Percentiles rank a stretch among this genome's conserved stretches.
Conservation (phyloP, 768 basidiomycete genomes). For the Mrakia hoshinonis region DNA sequence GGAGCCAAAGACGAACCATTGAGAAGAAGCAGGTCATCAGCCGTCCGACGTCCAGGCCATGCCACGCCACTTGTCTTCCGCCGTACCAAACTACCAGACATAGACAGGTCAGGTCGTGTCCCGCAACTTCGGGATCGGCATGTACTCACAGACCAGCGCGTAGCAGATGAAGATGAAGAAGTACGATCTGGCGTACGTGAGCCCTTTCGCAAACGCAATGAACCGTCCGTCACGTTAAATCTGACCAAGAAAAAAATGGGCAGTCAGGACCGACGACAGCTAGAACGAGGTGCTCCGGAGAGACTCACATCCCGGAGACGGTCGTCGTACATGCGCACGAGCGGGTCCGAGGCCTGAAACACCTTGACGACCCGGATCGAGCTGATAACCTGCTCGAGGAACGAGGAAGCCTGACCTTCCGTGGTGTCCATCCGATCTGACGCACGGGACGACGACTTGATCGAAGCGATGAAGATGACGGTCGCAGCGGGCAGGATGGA, state of each 20-base stretch:
- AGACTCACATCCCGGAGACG: slow-evolving; percentile 1
- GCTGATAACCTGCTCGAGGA: slow-evolving; percentile 35
- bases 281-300: slow-evolving; percentile 3
- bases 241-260: slow-evolving; percentile 28
- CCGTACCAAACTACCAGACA: slow-evolving; percentile 39
- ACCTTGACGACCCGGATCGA: slow-evolving; percentile 36
- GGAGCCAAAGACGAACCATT: too few species aligned
- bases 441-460: neutral
- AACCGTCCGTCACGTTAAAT: slow-evolving; percentile 28
- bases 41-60: slow-evolving; percentile 33
- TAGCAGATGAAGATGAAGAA: slow-evolving; percentile 17
- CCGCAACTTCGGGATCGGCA: too few species aligned
- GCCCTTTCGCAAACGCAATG: slow-evolving; percentile 25
- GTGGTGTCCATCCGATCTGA: slow-evolving; percentile 7
- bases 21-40: slow-evolving; percentile 31
- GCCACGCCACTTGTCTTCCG: slow-evolving; percentile 30
- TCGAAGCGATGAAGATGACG: neutral
- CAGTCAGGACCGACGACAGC: slow-evolving; percentile 7
- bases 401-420: slow-evolving; percentile 17
- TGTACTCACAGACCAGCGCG: slow-evolving; percentile 18
- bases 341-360: slow-evolving; percentile 28
- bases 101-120: too few species aligned
- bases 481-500: slow-evolving; percentile 26
- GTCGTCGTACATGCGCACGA: slow-evolving; percentile 20
- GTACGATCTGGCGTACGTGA: slow-evolving; percentile 9